A percentile compares a stretch with the other conserved stretches of the same genome.
phyloP scores from a whole-genome alignment of 2,329 filamentous ascomycete genomes.

The Apiospora saccharicola region DNA sequence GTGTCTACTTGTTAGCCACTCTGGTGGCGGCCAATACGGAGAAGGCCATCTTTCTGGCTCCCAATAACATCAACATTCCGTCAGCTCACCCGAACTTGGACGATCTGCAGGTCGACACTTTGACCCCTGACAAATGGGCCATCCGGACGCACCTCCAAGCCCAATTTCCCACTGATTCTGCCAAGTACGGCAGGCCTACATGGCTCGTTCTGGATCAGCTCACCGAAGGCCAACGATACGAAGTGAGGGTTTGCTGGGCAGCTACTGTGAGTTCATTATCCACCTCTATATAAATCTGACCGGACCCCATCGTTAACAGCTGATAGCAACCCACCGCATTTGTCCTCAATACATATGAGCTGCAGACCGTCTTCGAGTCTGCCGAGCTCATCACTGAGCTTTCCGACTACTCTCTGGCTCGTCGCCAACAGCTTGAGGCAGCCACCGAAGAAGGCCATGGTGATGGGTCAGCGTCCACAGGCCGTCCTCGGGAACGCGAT shows the following conservation, averaged over 20 bases:
- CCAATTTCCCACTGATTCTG: constrained; percentile 66
- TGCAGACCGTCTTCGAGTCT: constrained; percentile 67
- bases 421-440: constrained; percentile 45
- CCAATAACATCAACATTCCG: constrained; percentile 63
- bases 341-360: constrained; percentile 68
- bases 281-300: constrained; percentile 8
- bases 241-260: constrained; percentile 91
- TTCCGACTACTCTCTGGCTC: constrained; percentile 64
- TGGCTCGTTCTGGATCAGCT: constrained; percentile 83
- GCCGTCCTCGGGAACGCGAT: constrained; percentile 32
- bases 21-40: constrained; percentile 77
- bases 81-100: constrained; percentile 62
- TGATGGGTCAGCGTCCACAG: constrained; percentile 1
- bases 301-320: constrained; percentile 17
- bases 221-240: constrained; percentile 78
- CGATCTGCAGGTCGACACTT: constrained; percentile 67
- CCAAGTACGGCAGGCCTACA: constrained; percentile 66
- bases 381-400: constrained; percentile 72
- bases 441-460: constrained; percentile 30
- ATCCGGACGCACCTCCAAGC: constrained; percentile 72
- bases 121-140: constrained; percentile 64
- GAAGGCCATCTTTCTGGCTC: constrained; percentile 87
- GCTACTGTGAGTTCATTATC: constrained; percentile 73
- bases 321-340: constrained; percentile 79
- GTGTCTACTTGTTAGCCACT: constrained; percentile 14